These are phyloP conservation scores for Penicillium macrosclerotiorum DNA, from an alignment of 495 filamentous ascomycete species.

Conservation along the genomic window DNA sequence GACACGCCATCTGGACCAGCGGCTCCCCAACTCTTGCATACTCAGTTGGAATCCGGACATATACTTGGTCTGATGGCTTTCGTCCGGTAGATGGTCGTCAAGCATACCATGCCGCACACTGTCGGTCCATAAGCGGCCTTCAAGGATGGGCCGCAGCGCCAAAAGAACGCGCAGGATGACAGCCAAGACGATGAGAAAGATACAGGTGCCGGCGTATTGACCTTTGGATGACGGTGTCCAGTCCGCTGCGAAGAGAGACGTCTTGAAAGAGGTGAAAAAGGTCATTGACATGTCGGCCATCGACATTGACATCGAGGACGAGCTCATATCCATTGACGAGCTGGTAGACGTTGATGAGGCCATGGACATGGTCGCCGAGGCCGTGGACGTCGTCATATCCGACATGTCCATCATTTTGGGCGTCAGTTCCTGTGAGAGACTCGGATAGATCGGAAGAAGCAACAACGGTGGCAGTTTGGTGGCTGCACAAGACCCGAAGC, in stretches of 20 bases:
- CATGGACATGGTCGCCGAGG: conserved; percentile 18
- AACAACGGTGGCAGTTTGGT: no score
- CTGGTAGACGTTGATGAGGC: conserved; percentile 12
- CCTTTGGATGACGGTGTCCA: conserved; percentile 24
- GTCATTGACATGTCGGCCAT: conserved; percentile 33
- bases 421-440: no score
- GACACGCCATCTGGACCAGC: conserved; percentile 28
- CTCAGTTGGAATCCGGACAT: conserved; percentile 8
- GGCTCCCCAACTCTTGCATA: conserved; percentile 16
- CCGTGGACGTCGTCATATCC: conserved; percentile 12
- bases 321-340: conserved; percentile 18
- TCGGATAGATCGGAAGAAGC: no score
- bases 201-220: conserved; percentile 31
- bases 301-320: conserved; percentile 17
- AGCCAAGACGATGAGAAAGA: conserved; percentile 29
- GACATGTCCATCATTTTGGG: conserved; percentile 24
- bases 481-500: no score
- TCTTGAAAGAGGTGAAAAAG: conserved; percentile 28
- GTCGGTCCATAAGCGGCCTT: conserved; percentile 23
- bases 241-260: conserved; percentile 21
- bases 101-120: conserved; percentile 10
- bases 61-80: neutral
- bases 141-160: conserved; percentile 23
- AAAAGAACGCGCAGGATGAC: conserved; percentile 25
- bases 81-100: conserved; percentile 2